Evolutionary conservation across 441 rosid genomes (phyloP).

Genomic region (Pelargonium citronellum): DNA sequence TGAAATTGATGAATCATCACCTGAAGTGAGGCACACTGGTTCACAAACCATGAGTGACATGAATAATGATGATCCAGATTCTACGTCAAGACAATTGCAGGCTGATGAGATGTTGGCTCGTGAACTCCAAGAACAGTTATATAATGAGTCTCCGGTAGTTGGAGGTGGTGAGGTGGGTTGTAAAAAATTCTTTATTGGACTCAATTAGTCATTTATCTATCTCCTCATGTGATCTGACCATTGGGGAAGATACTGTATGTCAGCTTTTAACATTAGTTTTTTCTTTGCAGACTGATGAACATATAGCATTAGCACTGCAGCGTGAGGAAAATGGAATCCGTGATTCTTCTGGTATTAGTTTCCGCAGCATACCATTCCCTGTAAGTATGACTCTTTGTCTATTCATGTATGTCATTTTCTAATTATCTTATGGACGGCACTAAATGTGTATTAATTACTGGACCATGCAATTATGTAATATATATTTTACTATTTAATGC

Average conservation of each 20-base stretch:
- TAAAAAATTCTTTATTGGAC: constrained; percentile 14
- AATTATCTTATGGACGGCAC: neutral
- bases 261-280: constrained; percentile 17
- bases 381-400: constrained; percentile 34
- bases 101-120: constrained; percentile 86
- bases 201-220: neutral
- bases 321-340: constrained; percentile 43
- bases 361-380: constrained; percentile 19
- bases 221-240: constrained; percentile 5
- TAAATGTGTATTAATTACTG: constrained; percentile 3
- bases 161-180: constrained; percentile 44
- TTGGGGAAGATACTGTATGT: constrained; percentile 14
- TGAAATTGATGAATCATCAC: constrained; percentile 43
- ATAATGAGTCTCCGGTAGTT: constrained; percentile 38
- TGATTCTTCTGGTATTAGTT: constrained; percentile 31
- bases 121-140: constrained; percentile 81
- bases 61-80: constrained; percentile 39
- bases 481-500: neutral
- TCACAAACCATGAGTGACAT: constrained; percentile 25
- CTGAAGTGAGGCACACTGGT: constrained; percentile 29
- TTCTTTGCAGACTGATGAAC: constrained; percentile 51
- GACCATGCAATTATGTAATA: constrained; percentile 6
- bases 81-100: constrained; percentile 65
- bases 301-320: constrained; percentile 51
- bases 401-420: constrained; percentile 4